These are phyloP conservation scores for Rhodotorula sphaerocarpa DNA, from an alignment of 768 basidiomycete species.

Conservation along the genomic window DNA sequence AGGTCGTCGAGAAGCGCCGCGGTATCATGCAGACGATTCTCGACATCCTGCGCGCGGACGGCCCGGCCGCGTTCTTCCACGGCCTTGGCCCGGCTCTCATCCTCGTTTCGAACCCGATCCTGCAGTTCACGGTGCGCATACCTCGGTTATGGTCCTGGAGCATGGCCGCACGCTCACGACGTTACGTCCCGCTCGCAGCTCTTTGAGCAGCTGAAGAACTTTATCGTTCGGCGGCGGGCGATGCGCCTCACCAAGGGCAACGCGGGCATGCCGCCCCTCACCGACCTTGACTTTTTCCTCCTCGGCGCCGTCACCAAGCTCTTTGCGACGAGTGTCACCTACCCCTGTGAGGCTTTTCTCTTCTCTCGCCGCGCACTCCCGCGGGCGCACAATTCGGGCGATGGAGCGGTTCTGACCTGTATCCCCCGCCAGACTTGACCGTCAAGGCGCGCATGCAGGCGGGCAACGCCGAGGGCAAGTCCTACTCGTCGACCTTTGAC, in stretches of 20 bases:
- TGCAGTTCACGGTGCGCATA: slow-evolving; percentile 47
- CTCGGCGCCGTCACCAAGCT: slow-evolving; percentile 92
- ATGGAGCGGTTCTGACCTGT: not conserved
- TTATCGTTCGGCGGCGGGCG: slow-evolving; percentile 59
- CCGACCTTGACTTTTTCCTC: slow-evolving; percentile 84
- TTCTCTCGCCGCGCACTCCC: not conserved
- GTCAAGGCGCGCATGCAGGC: slow-evolving; percentile 74
- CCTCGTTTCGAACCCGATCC: slow-evolving; percentile 86
- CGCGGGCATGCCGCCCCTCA: slow-evolving; percentile 48
- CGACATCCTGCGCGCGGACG: slow-evolving; percentile 64
- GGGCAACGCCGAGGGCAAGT: slow-evolving; percentile 58
- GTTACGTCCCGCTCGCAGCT: slow-evolving; percentile 51
- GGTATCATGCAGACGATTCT: slow-evolving; percentile 60
- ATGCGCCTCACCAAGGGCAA: slow-evolving; percentile 50
- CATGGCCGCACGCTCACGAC: too few species aligned
- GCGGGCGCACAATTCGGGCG: not conserved
- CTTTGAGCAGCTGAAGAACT: slow-evolving; percentile 90
- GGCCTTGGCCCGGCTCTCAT: slow-evolving; percentile 89
- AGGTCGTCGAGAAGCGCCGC: slow-evolving; percentile 49
- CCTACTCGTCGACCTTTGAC: slow-evolving; percentile 66
- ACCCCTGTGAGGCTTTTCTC: slow-evolving; percentile 54
- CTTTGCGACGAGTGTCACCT: slow-evolving; percentile 55
- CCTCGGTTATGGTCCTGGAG: not conserved
- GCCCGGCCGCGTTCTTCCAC: slow-evolving; percentile 76
- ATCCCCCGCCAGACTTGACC: slow-evolving; percentile 39